A percentile compares a stretch with the other conserved stretches of the same genome.
Evolutionary conservation across 352 stramenopile genomes (phyloP).

Genomic region (Phytophthora gonapodyides): DNA sequence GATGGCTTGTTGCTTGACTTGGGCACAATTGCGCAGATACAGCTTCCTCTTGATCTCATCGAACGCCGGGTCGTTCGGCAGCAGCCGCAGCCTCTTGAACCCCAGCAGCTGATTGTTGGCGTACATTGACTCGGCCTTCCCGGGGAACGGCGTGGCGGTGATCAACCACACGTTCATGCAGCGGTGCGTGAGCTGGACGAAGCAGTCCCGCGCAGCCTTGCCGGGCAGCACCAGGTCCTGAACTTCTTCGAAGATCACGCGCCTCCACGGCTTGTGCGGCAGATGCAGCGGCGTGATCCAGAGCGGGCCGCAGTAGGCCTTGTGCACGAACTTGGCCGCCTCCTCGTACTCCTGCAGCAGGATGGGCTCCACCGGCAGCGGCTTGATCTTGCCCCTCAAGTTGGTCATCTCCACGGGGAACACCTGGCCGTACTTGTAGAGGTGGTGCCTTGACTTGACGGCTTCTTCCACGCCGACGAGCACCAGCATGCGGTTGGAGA

Average conservation of each 20-base stretch:
- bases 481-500: slow-evolving; percentile 83
- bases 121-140: slow-evolving; percentile 81
- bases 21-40: slow-evolving; percentile 84
- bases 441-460: slow-evolving; percentile 57
- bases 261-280: slow-evolving; percentile 68
- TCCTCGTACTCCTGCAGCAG: slow-evolving; percentile 65
- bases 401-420: slow-evolving; percentile 46
- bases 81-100: slow-evolving; percentile 75
- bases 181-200: slow-evolving; percentile 79
- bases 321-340: slow-evolving; percentile 81
- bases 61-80: slow-evolving; percentile 75
- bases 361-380: slow-evolving; percentile 50
- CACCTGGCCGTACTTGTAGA: slow-evolving; percentile 67
- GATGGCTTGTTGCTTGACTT: slow-evolving; percentile 83
- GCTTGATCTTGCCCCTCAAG: slow-evolving; percentile 29
- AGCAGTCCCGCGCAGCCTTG: slow-evolving; percentile 76
- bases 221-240: slow-evolving; percentile 83
- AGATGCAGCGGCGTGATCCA: slow-evolving; percentile 73
- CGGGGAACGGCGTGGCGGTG: slow-evolving; percentile 83
- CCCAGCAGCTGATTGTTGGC: slow-evolving; percentile 89
- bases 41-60: slow-evolving; percentile 89
- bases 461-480: slow-evolving; percentile 80
- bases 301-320: slow-evolving; percentile 74
- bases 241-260: slow-evolving; percentile 89
- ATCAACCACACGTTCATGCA: slow-evolving; percentile 87